phyloP scores from a whole-genome alignment of 2,329 filamentous ascomycete genomes.

The Gaeumannomyces sp. region DNA sequence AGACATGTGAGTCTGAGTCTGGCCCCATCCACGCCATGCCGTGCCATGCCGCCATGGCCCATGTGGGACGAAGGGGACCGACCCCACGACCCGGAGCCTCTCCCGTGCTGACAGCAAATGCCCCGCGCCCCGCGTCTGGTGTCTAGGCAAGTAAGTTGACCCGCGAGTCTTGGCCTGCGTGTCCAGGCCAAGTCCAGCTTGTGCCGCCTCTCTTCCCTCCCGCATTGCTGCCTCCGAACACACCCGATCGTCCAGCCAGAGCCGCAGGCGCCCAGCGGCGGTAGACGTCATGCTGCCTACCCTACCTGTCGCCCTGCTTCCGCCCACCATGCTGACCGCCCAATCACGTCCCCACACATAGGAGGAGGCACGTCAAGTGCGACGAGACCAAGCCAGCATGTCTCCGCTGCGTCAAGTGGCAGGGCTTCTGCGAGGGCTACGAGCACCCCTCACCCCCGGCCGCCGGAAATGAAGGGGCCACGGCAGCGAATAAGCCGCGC shows the following conservation, averaged over 20 bases:
- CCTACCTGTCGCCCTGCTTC: too few species aligned
- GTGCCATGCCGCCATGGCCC: neutral
- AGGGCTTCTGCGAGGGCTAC: constrained; percentile 26
- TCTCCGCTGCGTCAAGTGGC: constrained; percentile 23
- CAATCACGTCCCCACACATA: constrained; percentile 10
- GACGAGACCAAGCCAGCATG: constrained; percentile 26
- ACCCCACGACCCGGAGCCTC: neutral
- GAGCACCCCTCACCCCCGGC: neutral
- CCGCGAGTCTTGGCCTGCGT: neutral
- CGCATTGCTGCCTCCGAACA: neutral
- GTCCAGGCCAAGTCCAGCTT: neutral
- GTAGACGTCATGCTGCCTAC: neutral
- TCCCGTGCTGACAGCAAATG: neutral
- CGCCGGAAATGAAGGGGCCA: neutral
- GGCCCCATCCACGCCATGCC: neutral
- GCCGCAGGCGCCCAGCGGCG: neutral
- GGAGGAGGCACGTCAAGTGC: constrained; percentile 20
- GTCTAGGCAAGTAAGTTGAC: constrained; percentile 13
- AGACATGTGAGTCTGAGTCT: constrained; percentile 20
- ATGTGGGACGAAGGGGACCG: neutral
- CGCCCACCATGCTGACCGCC: neutral
- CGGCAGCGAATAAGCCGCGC: neutral
- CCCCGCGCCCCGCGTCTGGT: constrained; percentile 1
- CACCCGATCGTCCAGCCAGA: neutral
- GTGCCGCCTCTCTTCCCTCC: neutral